phyloP scores from a whole-genome alignment of 441 rosid species.

The Flueggea neowawraea region DNA sequence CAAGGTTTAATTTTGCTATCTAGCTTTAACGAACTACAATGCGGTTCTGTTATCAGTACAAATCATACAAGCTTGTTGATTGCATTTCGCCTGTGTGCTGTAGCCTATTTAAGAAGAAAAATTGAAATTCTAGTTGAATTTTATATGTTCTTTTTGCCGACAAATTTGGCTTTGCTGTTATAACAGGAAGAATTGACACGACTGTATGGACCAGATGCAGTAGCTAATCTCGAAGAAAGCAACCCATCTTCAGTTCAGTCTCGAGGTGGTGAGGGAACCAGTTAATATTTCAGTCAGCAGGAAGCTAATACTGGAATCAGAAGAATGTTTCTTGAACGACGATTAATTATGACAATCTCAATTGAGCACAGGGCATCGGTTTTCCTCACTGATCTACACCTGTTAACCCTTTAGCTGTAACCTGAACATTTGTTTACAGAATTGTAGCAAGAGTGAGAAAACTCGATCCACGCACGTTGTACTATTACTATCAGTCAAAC shows the following conservation, averaged over 20 bases:
- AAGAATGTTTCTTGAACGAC: slow-evolving; percentile 11
- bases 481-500: too few species aligned
- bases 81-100: too few species aligned
- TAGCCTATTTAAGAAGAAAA: too few species aligned
- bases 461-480: too few species aligned
- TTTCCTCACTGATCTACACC: slow-evolving; percentile 37
- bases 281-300: slow-evolving; percentile 9
- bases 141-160: not conserved
- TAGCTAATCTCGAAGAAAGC: slow-evolving; percentile 55
- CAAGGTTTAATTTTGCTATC: slow-evolving; percentile 41
- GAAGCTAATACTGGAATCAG: not conserved
- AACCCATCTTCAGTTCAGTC: slow-evolving; percentile 32
- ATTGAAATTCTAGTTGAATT: not conserved
- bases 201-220: slow-evolving; percentile 70
- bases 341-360: slow-evolving; percentile 13
- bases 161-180: not conserved
- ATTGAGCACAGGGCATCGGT: slow-evolving; percentile 10
- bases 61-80: too few species aligned
- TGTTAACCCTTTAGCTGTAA: slow-evolving; percentile 29
- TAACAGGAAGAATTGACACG: slow-evolving; percentile 78
- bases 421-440: slow-evolving; percentile 17
- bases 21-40: too few species aligned
- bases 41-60: too few species aligned
- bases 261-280: slow-evolving; percentile 30
- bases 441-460: not conserved